A percentile compares a stretch with the other conserved stretches of the same genome.
Evolutionary conservation across 225 moss, liverwort and hornwort species (phyloP).

Genomic region (Ulota crispa): DNA sequence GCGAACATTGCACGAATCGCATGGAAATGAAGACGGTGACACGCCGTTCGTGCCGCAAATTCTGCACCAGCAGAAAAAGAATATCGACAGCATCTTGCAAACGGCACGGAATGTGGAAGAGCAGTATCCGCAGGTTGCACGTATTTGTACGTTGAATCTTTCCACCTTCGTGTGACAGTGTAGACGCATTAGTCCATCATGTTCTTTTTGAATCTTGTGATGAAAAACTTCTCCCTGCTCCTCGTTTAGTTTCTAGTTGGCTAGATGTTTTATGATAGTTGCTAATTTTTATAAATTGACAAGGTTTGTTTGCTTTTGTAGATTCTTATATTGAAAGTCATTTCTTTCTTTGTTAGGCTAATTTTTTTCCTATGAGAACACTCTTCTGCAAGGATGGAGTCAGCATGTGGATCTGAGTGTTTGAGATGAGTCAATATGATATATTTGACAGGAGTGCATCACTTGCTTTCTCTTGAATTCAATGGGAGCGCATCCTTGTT

Average conservation of each 20-base stretch:
- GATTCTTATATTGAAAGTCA: not conserved
- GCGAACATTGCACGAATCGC: slow-evolving; percentile 30
- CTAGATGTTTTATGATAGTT: not conserved
- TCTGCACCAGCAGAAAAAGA: slow-evolving; percentile 51
- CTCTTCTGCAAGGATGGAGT: not conserved
- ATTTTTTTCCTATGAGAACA: not conserved
- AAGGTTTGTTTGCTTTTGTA: not conserved
- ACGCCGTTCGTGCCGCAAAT: slow-evolving; percentile 54
- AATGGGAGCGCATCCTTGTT: not conserved
- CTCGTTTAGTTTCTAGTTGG: not conserved
- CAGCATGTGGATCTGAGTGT: not conserved
- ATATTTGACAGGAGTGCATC: not conserved
- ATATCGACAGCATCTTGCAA: slow-evolving; percentile 59
- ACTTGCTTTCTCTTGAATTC: not conserved
- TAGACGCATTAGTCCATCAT: not conserved
- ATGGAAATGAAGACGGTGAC: slow-evolving; percentile 19
- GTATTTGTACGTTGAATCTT: slow-evolving; percentile 51
- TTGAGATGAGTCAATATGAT: not conserved
- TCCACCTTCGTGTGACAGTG: not conserved
- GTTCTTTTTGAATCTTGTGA: not conserved
- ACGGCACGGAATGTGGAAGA: slow-evolving; percentile 44
- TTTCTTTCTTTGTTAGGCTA: not conserved
- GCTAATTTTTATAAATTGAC: not conserved
- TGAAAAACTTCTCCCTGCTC: not conserved
- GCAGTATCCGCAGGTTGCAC: slow-evolving; percentile 57